Evolutionary conservation across 169 alveolate species (phyloP).

Genomic region (Perkinsus chesapeaki): DNA sequence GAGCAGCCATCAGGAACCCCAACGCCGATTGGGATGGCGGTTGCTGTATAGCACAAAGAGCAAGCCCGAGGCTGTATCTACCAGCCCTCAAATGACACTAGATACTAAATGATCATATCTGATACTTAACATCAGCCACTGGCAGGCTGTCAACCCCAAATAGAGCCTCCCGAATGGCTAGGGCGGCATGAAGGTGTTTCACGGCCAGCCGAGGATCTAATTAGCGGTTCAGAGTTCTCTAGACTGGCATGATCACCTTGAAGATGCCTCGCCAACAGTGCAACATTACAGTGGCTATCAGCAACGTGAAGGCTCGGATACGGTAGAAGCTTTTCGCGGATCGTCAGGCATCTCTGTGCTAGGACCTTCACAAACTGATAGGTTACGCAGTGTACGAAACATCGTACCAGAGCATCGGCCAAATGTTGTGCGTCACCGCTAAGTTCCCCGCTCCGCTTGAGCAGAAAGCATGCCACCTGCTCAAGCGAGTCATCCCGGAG

Average conservation of each 20-base stretch:
- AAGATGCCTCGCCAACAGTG: not conserved
- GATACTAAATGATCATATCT: not conserved
- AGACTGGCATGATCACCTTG: not conserved
- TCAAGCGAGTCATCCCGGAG: not conserved
- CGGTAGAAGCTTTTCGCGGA: not conserved
- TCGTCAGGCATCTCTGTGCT: not conserved
- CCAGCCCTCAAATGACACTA: not conserved
- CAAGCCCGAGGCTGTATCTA: not conserved
- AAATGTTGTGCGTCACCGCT: not conserved
- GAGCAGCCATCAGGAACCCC: not conserved
- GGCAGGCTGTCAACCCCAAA: not conserved
- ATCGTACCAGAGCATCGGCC: not conserved
- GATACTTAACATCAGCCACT: not conserved
- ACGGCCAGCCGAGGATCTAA: not conserved
- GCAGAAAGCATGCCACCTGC: not conserved
- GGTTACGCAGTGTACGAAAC: not conserved
- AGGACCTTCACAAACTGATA: not conserved
- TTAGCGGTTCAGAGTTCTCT: not conserved
- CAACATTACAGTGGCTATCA: not conserved
- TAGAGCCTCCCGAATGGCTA: not conserved
- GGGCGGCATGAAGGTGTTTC: not conserved
- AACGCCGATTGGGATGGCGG: not conserved
- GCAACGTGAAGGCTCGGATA: not conserved
- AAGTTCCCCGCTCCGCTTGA: not conserved
- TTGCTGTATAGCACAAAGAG: not conserved